These are phyloP conservation scores for Neopestalotiopsis rosae DNA, from an alignment of 2,329 filamentous ascomycete genomes.

Conservation along the genomic window DNA sequence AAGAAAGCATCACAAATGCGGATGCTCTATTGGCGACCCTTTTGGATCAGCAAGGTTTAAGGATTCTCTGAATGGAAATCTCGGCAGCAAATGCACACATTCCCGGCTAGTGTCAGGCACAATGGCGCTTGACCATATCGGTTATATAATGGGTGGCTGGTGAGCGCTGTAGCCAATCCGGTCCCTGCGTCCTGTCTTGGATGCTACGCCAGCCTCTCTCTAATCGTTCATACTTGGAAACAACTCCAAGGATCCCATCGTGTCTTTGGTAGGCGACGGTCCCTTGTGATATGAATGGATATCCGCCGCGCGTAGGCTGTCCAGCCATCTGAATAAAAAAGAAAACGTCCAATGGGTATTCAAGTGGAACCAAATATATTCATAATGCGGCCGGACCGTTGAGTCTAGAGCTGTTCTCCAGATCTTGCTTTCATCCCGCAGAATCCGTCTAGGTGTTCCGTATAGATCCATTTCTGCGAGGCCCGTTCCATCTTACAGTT, in stretches of 20 bases:
- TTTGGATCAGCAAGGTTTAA: background rate
- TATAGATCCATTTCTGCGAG: background rate
- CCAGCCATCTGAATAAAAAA: conserved; percentile 18
- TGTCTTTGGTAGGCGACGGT: background rate
- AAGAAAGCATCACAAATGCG: too few species aligned
- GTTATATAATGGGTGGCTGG: conserved; percentile 7
- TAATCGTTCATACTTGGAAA: background rate
- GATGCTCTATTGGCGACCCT: background rate
- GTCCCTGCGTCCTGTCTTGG: background rate
- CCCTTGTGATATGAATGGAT: background rate
- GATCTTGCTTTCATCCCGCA: conserved; percentile 14
- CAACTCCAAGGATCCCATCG: background rate
- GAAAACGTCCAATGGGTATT: background rate
- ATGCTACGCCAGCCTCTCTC: background rate
- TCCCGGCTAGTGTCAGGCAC: conserved; percentile 16
- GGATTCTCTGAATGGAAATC: background rate
- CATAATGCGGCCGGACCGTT: background rate
- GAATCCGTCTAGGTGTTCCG: background rate
- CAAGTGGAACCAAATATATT: conserved; percentile 9
- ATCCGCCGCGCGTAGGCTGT: background rate
- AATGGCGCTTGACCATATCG: background rate
- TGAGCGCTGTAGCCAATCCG: conserved; percentile 7
- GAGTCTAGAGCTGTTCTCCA: background rate
- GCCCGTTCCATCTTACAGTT: conserved; percentile 6
- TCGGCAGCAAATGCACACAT: background rate